A percentile compares a stretch with the other conserved stretches of the same genome.
These are phyloP conservation scores for Yamadazyma sp. DNA, from an alignment of 805 yeast genomes.

Conservation along the genomic window DNA sequence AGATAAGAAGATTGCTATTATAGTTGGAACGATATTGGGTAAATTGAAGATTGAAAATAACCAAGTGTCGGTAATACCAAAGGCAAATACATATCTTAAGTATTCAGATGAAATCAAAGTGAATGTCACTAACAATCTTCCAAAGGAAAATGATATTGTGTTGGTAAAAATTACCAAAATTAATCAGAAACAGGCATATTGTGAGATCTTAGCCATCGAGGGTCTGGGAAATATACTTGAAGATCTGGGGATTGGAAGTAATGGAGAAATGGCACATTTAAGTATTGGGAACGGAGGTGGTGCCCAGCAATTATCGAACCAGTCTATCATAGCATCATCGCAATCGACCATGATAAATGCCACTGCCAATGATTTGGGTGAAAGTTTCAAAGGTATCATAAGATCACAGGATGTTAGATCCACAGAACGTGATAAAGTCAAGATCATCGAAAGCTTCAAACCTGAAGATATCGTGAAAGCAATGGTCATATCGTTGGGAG, in stretches of 20 bases:
- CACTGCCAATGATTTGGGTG: constrained; percentile 69
- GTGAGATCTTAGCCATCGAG: constrained; percentile 71
- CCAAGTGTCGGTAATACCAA: constrained; percentile 11
- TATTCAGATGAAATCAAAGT: neutral
- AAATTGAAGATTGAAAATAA: constrained; percentile 15
- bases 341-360: constrained; percentile 38
- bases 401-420: constrained; percentile 86
- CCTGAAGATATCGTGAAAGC: constrained; percentile 96
- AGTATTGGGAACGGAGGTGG: constrained; percentile 52
- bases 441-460: constrained; percentile 70
- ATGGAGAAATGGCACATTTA: constrained; percentile 38
- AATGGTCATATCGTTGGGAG: constrained; percentile 81
- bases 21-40: constrained; percentile 65
- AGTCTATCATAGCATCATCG: constrained; percentile 33
- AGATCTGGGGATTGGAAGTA: constrained; percentile 68
- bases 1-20: constrained; percentile 34
- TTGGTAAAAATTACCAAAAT: constrained; percentile 70
- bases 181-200: constrained; percentile 64
- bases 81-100: constrained; percentile 1
- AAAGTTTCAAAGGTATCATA: constrained; percentile 81
- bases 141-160: constrained; percentile 82
- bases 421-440: constrained; percentile 86
- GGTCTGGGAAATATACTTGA: constrained; percentile 52
- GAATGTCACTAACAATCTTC: constrained; percentile 50
- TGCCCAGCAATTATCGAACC: constrained; percentile 38